Conservation (phyloP, 2,329 filamentous ascomycete species). For the Penicillium sp. region DNA sequence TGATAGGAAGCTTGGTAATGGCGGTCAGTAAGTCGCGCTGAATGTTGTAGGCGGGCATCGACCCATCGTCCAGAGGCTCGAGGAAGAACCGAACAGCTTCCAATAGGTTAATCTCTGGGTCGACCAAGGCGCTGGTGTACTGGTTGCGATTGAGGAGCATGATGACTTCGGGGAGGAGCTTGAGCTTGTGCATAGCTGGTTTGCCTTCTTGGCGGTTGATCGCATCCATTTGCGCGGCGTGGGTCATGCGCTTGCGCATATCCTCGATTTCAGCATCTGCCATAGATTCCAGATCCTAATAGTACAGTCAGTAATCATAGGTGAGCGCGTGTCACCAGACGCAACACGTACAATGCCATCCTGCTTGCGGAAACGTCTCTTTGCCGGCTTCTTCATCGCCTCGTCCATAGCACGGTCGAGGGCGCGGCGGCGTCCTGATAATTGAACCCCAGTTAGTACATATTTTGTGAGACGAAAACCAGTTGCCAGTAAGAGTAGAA, state of each 20-base stretch:
- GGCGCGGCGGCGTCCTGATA: constrained; percentile 66
- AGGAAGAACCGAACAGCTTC: constrained; percentile 97
- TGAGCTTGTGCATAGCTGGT: constrained; percentile 88
- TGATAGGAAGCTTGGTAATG: constrained; percentile 75
- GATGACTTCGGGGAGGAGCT: constrained; percentile 87
- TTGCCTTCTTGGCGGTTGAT: constrained; percentile 72
- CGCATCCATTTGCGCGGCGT: constrained; percentile 83
- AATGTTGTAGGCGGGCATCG: constrained; percentile 92
- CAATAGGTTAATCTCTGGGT: constrained; percentile 91
- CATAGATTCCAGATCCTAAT: constrained; percentile 80
- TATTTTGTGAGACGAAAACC: too few species aligned
- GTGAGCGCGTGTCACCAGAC: background rate
- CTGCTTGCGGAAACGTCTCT: constrained; percentile 70
- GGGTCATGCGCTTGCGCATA: constrained; percentile 86
- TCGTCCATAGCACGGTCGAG: constrained; percentile 86
- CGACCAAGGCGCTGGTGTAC: constrained; percentile 76
- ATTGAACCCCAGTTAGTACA: constrained; percentile 1
- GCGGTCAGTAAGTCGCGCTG: constrained; percentile 89
- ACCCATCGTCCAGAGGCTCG: constrained; percentile 90
- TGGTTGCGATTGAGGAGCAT: constrained; percentile 83
- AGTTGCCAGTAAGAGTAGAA: constrained; percentile 16
- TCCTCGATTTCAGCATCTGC: constrained; percentile 86
- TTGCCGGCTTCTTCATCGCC: constrained; percentile 76
- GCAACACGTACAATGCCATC: constrained; percentile 71
- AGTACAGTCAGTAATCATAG: constrained; percentile 8